A percentile compares a stretch with the other conserved stretches of the same genome.
These are phyloP conservation scores for Botryosphaeria dothidea DNA, from an alignment of 2,329 filamentous ascomycete genomes.

Conservation along the genomic window DNA sequence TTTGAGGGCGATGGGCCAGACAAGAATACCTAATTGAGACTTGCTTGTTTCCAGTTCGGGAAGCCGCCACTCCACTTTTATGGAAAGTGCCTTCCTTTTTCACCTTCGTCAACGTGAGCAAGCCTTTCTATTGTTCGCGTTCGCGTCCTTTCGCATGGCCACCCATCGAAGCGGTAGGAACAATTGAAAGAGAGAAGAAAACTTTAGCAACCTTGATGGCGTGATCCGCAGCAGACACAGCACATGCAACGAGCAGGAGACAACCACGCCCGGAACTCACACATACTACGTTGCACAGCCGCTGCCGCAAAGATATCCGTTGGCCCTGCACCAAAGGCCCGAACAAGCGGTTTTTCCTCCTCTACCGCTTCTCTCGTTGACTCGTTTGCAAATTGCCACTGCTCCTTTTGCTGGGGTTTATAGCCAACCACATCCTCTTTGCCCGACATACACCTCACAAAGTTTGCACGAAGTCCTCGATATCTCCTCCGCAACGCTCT, in stretches of 20 bases:
- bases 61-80: neutral
- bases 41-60: neutral
- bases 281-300: neutral
- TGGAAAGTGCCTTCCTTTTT: neutral
- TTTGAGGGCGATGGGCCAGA: neutral
- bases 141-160: neutral
- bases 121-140: neutral
- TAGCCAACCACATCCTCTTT: no score
- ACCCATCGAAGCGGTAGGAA: neutral
- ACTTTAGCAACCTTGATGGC: constrained; percentile 2
- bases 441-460: no score
- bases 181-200: neutral
- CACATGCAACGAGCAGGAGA: constrained; percentile 1
- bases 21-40: neutral
- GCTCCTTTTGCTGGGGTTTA: no score
- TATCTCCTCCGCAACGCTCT: no score
- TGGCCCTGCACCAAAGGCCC: neutral
- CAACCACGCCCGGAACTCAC: neutral
- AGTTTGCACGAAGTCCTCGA: no score
- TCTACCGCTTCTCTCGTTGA: no score
- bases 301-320: neutral
- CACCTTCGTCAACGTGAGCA: neutral
- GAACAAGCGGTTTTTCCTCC: neutral
- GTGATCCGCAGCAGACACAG: constrained; percentile 3
- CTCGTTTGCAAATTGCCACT: no score